A percentile compares a stretch with the other conserved stretches of the same genome.
These are phyloP conservation scores for Carex kokanica DNA, from an alignment of 176 grass and related monocot species.

Conservation along the genomic window DNA sequence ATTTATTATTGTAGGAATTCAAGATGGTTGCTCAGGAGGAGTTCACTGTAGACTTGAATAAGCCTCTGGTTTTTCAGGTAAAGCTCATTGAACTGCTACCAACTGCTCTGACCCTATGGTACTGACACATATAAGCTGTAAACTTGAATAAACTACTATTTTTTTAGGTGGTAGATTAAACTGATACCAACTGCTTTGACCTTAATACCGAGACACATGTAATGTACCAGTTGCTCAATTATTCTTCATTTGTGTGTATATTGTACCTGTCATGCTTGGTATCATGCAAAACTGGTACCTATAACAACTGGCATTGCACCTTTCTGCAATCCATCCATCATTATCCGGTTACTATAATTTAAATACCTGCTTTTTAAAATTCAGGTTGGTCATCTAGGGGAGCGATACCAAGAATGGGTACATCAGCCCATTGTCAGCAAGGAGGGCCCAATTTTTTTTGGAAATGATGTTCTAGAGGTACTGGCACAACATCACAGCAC, in stretches of 20 bases:
- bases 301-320: not conserved
- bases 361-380: not conserved
- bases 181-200: not conserved
- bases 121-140: not conserved
- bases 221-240: not conserved
- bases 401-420: conserved; percentile 92
- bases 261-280: not conserved
- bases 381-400: conserved; percentile 90
- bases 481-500: not conserved
- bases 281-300: not conserved
- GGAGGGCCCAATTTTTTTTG: conserved; percentile 76
- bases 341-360: not conserved
- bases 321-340: not conserved
- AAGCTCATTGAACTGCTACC: not conserved
- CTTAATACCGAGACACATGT: not conserved
- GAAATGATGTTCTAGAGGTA: conserved; percentile 73
- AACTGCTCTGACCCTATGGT: not conserved
- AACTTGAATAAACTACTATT: not conserved
- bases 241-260: not conserved
- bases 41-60: conserved; percentile 76
- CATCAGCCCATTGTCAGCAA: conserved; percentile 91
- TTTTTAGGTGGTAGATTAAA: not conserved
- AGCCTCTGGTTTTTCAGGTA: conserved; percentile 96
- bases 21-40: conserved; percentile 62
- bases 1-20: conserved; percentile 30